Evolutionary conservation across 257 asterid genomes (phyloP).

Genomic region (Solanum neorickii): DNA sequence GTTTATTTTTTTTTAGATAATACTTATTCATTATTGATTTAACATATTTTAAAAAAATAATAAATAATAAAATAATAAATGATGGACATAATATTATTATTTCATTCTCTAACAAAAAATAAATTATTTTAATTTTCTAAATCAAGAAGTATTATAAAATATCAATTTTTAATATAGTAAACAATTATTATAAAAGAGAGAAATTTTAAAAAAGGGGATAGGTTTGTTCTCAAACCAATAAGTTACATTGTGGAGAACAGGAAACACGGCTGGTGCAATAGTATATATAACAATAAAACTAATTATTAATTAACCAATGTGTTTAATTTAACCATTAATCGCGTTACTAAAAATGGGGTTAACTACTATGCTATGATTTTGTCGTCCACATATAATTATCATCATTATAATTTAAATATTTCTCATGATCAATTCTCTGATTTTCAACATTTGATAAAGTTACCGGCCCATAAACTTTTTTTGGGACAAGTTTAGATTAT

Average conservation of each 20-base stretch:
- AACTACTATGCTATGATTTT: slow-evolving; percentile 19
- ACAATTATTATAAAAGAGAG: too few species aligned
- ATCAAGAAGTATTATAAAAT: too few species aligned
- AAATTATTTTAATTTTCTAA: too few species aligned
- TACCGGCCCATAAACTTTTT: background rate
- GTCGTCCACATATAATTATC: slow-evolving; percentile 28
- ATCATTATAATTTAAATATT: slow-evolving; percentile 15
- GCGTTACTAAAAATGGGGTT: background rate
- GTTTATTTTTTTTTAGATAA: too few species aligned
- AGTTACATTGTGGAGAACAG: background rate
- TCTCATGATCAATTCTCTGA: background rate
- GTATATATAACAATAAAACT: background rate
- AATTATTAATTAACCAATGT: background rate
- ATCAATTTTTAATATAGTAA: too few species aligned
- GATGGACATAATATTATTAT: too few species aligned
- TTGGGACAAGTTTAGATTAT: background rate
- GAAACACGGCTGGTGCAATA: background rate
- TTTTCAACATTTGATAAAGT: slow-evolving; percentile 8
- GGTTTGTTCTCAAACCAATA: background rate
- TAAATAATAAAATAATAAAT: too few species aligned
- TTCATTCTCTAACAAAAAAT: accelerated
- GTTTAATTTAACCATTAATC: background rate
- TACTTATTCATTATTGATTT: too few species aligned
- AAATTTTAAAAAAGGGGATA: background rate
- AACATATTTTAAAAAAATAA: too few species aligned